phyloP scores from a whole-genome alignment of 305 asterid genomes.

The Fraxinus latifolia region DNA sequence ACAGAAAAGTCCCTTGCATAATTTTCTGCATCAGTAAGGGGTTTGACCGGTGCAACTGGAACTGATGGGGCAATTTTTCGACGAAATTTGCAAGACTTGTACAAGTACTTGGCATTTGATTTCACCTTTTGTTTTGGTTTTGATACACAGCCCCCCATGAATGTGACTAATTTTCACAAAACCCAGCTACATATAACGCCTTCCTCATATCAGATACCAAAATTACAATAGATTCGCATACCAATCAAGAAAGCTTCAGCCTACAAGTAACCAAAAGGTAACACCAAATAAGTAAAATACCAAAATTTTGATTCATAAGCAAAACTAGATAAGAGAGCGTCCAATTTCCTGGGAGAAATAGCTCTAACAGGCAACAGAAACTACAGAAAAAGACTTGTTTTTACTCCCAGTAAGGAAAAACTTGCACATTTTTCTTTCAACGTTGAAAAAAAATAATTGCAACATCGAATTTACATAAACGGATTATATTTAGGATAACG shows the following conservation, averaged over 20 bases:
- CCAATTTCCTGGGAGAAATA: neutral
- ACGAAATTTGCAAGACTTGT: conserved; percentile 48
- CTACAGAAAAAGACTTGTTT: neutral
- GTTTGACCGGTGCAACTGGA: conserved; percentile 46
- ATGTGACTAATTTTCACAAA: conserved; percentile 27
- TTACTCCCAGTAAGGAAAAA: neutral
- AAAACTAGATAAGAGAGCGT: neutral
- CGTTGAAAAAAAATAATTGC: neutral
- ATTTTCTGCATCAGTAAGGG: conserved; percentile 27
- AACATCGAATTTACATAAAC: neutral
- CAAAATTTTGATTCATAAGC: neutral
- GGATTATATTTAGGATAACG: neutral
- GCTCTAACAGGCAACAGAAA: neutral
- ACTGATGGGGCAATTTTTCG: conserved; percentile 56
- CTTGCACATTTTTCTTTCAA: neutral
- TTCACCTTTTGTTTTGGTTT: conserved; percentile 53
- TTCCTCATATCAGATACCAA: conserved; percentile 8
- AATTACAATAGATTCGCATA: conserved; percentile 1
- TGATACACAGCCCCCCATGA: conserved; percentile 88
- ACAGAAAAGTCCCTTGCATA: conserved; percentile 23
- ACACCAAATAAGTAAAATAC: neutral
- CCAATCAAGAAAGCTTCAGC: neutral
- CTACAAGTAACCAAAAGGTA: neutral
- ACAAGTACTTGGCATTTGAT: conserved; percentile 48
- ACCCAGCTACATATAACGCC: conserved; percentile 7